Evolutionary conservation across 129 eudicot genomes (phyloP).

Genomic region (Pulicaria dysenterica): DNA sequence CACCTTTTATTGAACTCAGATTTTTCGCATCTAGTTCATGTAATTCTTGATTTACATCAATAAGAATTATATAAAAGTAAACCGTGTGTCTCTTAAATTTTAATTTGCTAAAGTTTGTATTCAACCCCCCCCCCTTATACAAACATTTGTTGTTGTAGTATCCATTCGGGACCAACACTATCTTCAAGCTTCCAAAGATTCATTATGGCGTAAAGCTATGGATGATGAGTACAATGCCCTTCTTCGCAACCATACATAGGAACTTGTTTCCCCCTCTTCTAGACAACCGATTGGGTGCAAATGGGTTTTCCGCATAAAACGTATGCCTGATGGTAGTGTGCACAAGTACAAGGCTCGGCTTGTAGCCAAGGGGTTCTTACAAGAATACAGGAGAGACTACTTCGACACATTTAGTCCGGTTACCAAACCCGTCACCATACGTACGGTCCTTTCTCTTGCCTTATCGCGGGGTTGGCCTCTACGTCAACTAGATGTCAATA

Average conservation of each 20-base stretch:
- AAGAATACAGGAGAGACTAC: neutral
- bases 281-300: neutral
- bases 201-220: slow-evolving; percentile 19
- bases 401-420: neutral
- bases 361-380: neutral
- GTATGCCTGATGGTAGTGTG: neutral
- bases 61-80: no score
- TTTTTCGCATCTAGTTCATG: no score
- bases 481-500: neutral
- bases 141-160: no score
- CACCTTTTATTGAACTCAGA: no score
- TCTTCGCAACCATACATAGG: slow-evolving; percentile 10
- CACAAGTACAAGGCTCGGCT: slow-evolving; percentile 1
- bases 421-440: slow-evolving; percentile 6
- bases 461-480: neutral
- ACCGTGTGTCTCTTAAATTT: no score
- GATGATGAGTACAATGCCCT: slow-evolving; percentile 11
- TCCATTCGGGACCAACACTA: no score
- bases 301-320: slow-evolving; percentile 20
- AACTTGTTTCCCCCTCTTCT: neutral
- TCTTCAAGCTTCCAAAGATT: slow-evolving; percentile 3
- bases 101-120: no score
- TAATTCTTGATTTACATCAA: no score
- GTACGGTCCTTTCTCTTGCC: neutral
- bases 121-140: no score